Conservation (phyloP, 495 filamentous ascomycete species). For the Trichoderma asperelloides region DNA sequence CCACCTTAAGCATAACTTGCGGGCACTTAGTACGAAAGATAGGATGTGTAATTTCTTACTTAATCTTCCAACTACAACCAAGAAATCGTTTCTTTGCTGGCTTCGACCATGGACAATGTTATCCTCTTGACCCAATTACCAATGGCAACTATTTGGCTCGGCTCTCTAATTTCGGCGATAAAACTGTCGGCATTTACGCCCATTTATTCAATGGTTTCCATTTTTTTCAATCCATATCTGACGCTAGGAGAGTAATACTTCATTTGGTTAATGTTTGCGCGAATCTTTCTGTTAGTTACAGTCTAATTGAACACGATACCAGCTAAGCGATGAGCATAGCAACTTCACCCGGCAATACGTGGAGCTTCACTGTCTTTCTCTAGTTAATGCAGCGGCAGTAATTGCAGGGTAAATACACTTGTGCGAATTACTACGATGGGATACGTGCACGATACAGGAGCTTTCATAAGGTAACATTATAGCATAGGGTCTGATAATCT, state of each 20-base stretch:
- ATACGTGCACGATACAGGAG: background rate
- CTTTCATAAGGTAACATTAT: background rate
- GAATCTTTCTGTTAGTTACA: background rate
- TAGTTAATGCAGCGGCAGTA: background rate
- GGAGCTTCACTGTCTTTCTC: background rate
- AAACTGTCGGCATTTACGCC: too few relatives aligned
- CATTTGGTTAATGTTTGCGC: background rate
- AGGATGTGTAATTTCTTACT: background rate
- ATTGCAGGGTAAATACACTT: background rate
- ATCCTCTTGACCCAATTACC: background rate
- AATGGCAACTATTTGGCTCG: background rate
- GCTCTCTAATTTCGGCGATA: background rate
- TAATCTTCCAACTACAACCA: background rate
- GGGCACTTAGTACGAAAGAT: background rate
- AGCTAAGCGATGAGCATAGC: background rate
- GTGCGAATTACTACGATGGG: background rate
- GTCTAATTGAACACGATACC: background rate
- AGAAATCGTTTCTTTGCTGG: background rate
- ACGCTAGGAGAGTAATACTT: background rate
- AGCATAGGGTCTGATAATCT: background rate
- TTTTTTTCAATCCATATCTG: background rate
- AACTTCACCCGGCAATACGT: background rate
- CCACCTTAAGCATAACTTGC: background rate
- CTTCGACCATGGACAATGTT: background rate
- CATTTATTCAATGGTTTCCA: too few relatives aligned